Evolutionary conservation across 495 filamentous ascomycete species (phyloP), one percentile per base, ranked within the genome.

Genomic region (Polyplosphaeria fusca): DNA sequence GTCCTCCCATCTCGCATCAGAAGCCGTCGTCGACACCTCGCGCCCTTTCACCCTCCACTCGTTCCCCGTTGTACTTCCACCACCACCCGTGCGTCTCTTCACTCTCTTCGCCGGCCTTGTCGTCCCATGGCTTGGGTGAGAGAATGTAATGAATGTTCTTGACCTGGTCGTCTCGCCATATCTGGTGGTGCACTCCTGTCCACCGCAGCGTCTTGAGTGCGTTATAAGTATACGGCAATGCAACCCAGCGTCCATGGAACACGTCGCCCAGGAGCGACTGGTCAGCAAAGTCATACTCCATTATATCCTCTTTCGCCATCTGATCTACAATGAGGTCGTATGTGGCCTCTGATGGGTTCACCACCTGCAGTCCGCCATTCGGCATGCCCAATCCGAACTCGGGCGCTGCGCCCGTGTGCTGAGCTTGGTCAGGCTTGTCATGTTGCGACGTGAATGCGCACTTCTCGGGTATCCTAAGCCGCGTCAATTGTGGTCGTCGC

Each of bases 121-220:
- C 80, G 64, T 91, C 82, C 88, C 89, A 92, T 22, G 89, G 89
- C 69, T 94, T 93, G 23, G 85, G 86, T 25, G 73, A 76, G n/a
- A 93, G 65, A 20, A 94, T 85, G 63, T 87, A 91, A 67, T 93
- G 89, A 16, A 91, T 67, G 67, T 88, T 88, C 77, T 87, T 89
- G 16, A 93, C 86, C 54, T 77, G 61, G 13, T 83, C 81, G 67
- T 93, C 89, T 25, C 78, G 71, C 88, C 89, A 93, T 50, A 92
- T 88, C 32, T 75, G 65, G 40, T 74, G 71, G 58, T 94, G 89
- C 48, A 89, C 85, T 5, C 76, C 79, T 35, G 77, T 65, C 80
- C 79, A 79, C 32, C 87, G 76, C 68, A 91, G 58, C 16, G 89
- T 89, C 74, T 91, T 91, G 39, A 93, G 71, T 40, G 86, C 89